phyloP scores from a whole-genome alignment of 257 asterid genomes.

The Henckelia pumila region DNA sequence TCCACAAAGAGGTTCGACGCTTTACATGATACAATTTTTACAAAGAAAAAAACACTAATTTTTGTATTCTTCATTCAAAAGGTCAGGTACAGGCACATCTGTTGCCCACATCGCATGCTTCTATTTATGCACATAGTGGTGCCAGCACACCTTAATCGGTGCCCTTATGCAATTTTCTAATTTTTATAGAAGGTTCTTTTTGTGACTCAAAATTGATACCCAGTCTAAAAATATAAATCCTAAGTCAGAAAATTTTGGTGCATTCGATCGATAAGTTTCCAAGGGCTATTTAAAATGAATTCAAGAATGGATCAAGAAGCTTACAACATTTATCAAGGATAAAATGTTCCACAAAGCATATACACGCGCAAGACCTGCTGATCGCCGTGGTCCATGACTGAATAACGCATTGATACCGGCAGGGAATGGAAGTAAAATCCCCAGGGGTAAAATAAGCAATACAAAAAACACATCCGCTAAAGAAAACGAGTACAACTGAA shows the following conservation, averaged over 20 bases:
- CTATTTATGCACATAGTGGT: too few relatives aligned
- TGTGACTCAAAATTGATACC: too few relatives aligned
- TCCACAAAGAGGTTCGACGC: neutral
- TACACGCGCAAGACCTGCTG: slow-evolving; percentile 96
- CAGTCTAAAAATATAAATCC: too few relatives aligned
- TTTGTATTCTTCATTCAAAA: neutral
- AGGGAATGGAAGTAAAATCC: slow-evolving; percentile 92
- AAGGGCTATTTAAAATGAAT: neutral
- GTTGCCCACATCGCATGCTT: too few relatives aligned
- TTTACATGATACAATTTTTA: neutral
- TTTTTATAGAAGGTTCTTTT: neutral
- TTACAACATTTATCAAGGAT: slow-evolving; percentile 85
- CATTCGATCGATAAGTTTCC: neutral
- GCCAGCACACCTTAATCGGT: neutral
- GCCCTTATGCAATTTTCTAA: neutral
- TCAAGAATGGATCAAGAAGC: slow-evolving; percentile 26
- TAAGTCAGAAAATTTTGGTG: too few relatives aligned
- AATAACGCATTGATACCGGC: slow-evolving; percentile 97
- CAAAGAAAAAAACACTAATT: neutral
- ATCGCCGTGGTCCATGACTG: slow-evolving; percentile 94
- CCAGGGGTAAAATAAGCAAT: slow-evolving; percentile 83
- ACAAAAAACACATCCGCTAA: slow-evolving; percentile 80
- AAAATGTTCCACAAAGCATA: slow-evolving; percentile 95
- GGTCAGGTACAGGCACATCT: too few relatives aligned
- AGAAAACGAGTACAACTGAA: slow-evolving; percentile 93